Base-by-base conservation (phyloP, 2,329 filamentous ascomycete species). In the Botrytis tulipae region DNA sequence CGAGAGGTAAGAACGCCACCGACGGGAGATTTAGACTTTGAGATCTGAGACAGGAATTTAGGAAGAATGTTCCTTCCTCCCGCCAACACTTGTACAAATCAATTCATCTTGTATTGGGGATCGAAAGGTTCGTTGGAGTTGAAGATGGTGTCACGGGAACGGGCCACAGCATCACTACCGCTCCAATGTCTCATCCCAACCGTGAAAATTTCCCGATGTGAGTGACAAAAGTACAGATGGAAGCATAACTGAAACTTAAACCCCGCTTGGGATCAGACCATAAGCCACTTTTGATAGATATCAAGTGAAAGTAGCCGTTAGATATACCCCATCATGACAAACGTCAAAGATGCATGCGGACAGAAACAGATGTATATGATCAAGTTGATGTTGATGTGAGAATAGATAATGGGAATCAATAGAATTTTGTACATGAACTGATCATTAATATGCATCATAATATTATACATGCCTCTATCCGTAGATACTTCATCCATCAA, bases 401-500 rank as follows among this genome's bases (percentile, higher is more conserved):
- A 57, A 68, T 37, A 25, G n/a, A 32, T 57, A 20, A 32, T 68
- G 10, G 48, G 18, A 22, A 68, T 72, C 46, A 35, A 44, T 42
- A 57, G 22, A n/a, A 29, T 8, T 66, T 37, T 67, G 70, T 54
- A 42, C 61, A 59, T 67, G 48, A 54, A 59, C 32, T n/a, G 18
- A 42, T 67, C 70, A 67, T 72, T 54, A n/a, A 54, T 72, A 65
- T 63, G 60, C 57, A 71, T 35, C 35, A 65, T 71, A 35, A 62
- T 70, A 22, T 70, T 51, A 67, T 72, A 72, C 37, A 67, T 72
- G 70, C 44, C 61, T 66, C 37, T 57, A 72, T 40, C 61, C 70
- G 66, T 57, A 46, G 46, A 42, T 12, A 25, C 66, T 29, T 72
- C 48, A 72, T 66, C 44, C 77, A 72, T 79, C 76, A 73, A 95